A percentile compares a stretch with the other conserved stretches of the same genome.
These are phyloP conservation scores for Suillus hirtellus DNA, from an alignment of 768 basidiomycete species.

Conservation along the genomic window DNA sequence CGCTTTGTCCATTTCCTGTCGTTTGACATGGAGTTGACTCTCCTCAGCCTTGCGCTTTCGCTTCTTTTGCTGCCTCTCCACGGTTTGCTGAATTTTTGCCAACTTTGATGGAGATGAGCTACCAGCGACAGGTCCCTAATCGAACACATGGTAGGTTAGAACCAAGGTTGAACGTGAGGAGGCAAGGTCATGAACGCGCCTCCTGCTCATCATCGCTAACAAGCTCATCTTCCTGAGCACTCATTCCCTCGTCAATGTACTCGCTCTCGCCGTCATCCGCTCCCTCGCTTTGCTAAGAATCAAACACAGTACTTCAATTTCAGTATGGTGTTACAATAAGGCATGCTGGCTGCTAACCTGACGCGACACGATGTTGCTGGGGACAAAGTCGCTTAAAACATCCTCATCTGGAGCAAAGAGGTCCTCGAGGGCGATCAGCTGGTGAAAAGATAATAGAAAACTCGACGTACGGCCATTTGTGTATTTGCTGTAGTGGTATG, in stretches of 20 bases:
- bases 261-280: constrained; percentile 73
- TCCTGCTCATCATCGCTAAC: constrained; percentile 52
- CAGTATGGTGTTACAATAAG: constrained; percentile 13
- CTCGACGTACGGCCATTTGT: constrained; percentile 24
- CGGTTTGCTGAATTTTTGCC: constrained; percentile 38
- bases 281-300: constrained; percentile 58
- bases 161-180: constrained; percentile 8
- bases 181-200: constrained; percentile 22
- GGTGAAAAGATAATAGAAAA: neutral
- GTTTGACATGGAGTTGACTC: constrained; percentile 64
- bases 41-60: constrained; percentile 68
- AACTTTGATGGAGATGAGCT: constrained; percentile 33
- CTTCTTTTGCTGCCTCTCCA: constrained; percentile 44
- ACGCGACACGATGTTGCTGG: constrained; percentile 88
- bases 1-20: constrained; percentile 86
- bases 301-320: constrained; percentile 29
- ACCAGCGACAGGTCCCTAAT: constrained; percentile 23
- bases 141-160: constrained; percentile 9
- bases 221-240: constrained; percentile 62
- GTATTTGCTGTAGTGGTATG: constrained; percentile 20
- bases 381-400: constrained; percentile 87
- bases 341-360: constrained; percentile 50
- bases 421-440: constrained; percentile 16
- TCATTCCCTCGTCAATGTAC: constrained; percentile 54
- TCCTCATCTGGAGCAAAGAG: constrained; percentile 58